Evolutionary conservation across 1,139 yeast genomes (phyloP).

Genomic region (Saccharomyces hybrid): DNA sequence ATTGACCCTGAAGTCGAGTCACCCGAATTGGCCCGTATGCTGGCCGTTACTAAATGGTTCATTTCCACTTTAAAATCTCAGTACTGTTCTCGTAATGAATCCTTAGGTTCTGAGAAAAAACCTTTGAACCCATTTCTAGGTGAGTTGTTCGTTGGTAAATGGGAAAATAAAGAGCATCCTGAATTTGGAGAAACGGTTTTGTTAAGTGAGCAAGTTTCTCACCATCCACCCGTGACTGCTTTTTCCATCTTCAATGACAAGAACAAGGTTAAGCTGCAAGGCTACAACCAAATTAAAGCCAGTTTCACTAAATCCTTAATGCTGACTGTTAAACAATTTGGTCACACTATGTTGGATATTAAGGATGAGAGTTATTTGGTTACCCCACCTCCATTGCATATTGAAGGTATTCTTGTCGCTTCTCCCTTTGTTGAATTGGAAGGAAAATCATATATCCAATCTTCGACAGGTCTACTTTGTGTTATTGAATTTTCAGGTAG

Average conservation of each 20-base stretch:
- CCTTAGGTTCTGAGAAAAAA: constrained; percentile 88
- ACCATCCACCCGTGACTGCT: constrained; percentile 93
- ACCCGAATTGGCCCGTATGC: constrained; percentile 41
- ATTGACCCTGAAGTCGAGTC: constrained; percentile 35
- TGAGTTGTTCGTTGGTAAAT: constrained; percentile 81
- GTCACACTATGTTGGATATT: constrained; percentile 72
- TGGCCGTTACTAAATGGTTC: constrained; percentile 86
- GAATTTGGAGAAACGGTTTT: constrained; percentile 62
- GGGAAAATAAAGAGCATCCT: constrained; percentile 50
- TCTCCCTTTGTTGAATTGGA: constrained; percentile 85
- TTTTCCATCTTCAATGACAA: constrained; percentile 68
- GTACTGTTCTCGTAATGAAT: constrained; percentile 86
- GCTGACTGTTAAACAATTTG: constrained; percentile 80
- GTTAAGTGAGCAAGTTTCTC: constrained; percentile 84
- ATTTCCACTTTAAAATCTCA: constrained; percentile 86
- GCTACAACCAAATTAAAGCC: constrained; percentile 84
- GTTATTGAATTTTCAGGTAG: constrained; percentile 78
- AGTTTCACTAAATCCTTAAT: constrained; percentile 55
- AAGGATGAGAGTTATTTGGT: constrained; percentile 64
- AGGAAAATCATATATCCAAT: constrained; percentile 72
- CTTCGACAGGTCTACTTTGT: constrained; percentile 68
- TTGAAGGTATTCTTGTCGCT: constrained; percentile 85
- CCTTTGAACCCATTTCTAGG: constrained; percentile 92
- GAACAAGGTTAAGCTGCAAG: constrained; percentile 63
- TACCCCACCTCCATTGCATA: constrained; percentile 88